phyloP scores from a whole-genome alignment of 306 rosid species.

The Quercus cerris region DNA sequence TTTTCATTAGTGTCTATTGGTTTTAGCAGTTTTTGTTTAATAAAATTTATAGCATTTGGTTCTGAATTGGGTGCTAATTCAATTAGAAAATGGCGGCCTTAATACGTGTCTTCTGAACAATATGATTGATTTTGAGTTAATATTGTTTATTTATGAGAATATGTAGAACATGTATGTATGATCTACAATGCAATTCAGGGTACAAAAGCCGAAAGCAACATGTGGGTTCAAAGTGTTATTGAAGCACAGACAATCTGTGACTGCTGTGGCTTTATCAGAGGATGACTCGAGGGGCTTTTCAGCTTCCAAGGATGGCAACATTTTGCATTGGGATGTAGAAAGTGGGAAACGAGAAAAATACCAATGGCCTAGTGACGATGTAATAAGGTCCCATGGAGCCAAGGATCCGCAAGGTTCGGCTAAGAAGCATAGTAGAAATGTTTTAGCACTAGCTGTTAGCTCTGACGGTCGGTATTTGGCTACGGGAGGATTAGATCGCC shows the following conservation, averaged over 20 bases:
- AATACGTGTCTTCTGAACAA: background rate
- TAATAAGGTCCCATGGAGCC: slow-evolving; percentile 70
- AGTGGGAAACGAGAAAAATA: slow-evolving; percentile 76
- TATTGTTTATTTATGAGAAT: background rate
- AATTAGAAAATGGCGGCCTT: background rate
- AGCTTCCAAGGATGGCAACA: slow-evolving; percentile 86
- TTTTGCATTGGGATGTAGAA: slow-evolving; percentile 86
- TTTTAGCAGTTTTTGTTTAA: background rate
- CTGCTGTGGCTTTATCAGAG: slow-evolving; percentile 76
- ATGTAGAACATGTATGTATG: background rate
- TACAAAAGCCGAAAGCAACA: slow-evolving; percentile 46
- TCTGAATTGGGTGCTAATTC: background rate
- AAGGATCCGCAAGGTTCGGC: slow-evolving; percentile 83
- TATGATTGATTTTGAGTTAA: background rate
- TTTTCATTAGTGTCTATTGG: background rate
- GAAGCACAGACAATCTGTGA: slow-evolving; percentile 75
- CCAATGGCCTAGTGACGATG: slow-evolving; percentile 68
- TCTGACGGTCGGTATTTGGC: slow-evolving; percentile 92
- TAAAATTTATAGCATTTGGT: background rate
- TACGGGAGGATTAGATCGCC: slow-evolving; percentile 92
- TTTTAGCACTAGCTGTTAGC: slow-evolving; percentile 73
- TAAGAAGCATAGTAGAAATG: slow-evolving; percentile 59
- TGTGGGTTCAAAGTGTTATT: slow-evolving; percentile 58
- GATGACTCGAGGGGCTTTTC: slow-evolving; percentile 87
- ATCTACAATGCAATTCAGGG: slow-evolving; percentile 34